These are phyloP conservation scores for Dorcoceras hygrometricum DNA, from an alignment of 257 asterid genomes.

Conservation along the genomic window DNA sequence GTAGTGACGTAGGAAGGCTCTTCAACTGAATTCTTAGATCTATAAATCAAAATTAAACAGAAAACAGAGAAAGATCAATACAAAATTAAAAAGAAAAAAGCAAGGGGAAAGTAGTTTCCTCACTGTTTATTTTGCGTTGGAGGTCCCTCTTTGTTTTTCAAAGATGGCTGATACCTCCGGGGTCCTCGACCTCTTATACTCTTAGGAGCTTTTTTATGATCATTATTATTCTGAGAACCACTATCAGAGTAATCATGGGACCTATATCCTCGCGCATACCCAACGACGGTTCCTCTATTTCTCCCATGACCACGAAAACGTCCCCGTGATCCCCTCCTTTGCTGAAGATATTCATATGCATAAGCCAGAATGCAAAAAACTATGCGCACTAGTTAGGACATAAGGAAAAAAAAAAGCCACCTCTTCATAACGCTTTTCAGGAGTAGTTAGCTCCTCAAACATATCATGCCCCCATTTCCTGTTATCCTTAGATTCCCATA, in stretches of 20 bases:
- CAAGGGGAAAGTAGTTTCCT: slow-evolving; percentile 30
- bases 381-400: slow-evolving; percentile 11
- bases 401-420: slow-evolving; percentile 36
- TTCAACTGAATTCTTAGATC: slow-evolving; percentile 57
- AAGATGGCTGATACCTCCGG: slow-evolving; percentile 72
- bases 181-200: slow-evolving; percentile 86
- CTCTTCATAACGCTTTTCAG: slow-evolving; percentile 65
- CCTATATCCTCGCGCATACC: slow-evolving; percentile 49
- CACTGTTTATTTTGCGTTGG: slow-evolving; percentile 58
- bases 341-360: slow-evolving; percentile 40
- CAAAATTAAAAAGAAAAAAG: background rate
- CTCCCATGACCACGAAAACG: slow-evolving; percentile 68
- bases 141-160: slow-evolving; percentile 53
- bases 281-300: slow-evolving; percentile 55
- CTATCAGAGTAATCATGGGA: slow-evolving; percentile 39
- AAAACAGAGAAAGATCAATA: slow-evolving; percentile 4
- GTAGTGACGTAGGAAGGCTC: slow-evolving; percentile 42
- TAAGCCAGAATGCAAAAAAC: slow-evolving; percentile 8
- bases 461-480: slow-evolving; percentile 99
- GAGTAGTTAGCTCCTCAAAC: slow-evolving; percentile 78
- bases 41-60: slow-evolving; percentile 30
- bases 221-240: slow-evolving; percentile 43
- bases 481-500: slow-evolving; percentile 93
- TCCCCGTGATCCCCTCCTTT: slow-evolving; percentile 68
- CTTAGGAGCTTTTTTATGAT: slow-evolving; percentile 51